Percentiles rank a stretch among this genome's conserved stretches.
phyloP scores from a whole-genome alignment of 2,329 filamentous ascomycete genomes.

The Pseudogymnoascus destructans region DNA sequence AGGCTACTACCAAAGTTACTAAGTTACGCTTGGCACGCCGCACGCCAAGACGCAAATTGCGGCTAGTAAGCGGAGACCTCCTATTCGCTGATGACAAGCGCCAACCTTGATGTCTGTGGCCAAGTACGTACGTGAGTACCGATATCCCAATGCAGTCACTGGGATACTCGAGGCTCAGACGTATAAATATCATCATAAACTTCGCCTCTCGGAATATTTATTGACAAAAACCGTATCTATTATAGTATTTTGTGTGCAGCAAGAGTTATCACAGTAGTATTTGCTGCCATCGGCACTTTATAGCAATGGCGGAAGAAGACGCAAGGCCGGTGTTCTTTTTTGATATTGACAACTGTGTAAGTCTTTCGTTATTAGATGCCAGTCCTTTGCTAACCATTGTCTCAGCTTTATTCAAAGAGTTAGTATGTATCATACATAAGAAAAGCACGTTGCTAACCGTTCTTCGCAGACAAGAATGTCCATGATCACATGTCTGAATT shows the following conservation, averaged over 20 bases:
- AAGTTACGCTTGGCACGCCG: neutral
- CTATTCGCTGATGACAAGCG: neutral
- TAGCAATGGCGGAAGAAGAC: slow-evolving; percentile 10
- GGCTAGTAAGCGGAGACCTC: slow-evolving; percentile 1
- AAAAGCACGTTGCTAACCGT: neutral
- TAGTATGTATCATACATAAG: slow-evolving; percentile 22
- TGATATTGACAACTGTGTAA: slow-evolving; percentile 92
- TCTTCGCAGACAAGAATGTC: slow-evolving; percentile 55
- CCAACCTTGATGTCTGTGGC: slow-evolving; percentile 1
- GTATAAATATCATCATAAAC: neutral
- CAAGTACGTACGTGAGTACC: slow-evolving; percentile 1
- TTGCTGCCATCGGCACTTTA: neutral
- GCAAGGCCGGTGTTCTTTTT: slow-evolving; percentile 54
- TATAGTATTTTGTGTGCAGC: neutral
- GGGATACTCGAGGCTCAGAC: neutral
- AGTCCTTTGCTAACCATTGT: neutral
- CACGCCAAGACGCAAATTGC: neutral
- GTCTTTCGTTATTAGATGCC: slow-evolving; percentile 21
- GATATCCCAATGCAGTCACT: neutral
- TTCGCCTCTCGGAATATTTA: neutral
- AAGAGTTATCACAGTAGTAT: neutral
- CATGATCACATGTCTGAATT: slow-evolving; percentile 79
- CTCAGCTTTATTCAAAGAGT: slow-evolving; percentile 73
- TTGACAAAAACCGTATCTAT: neutral
- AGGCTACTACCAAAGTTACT: neutral